Conservation (phyloP, 148 eudicot genomes). For the Simmondsia chinensis region DNA sequence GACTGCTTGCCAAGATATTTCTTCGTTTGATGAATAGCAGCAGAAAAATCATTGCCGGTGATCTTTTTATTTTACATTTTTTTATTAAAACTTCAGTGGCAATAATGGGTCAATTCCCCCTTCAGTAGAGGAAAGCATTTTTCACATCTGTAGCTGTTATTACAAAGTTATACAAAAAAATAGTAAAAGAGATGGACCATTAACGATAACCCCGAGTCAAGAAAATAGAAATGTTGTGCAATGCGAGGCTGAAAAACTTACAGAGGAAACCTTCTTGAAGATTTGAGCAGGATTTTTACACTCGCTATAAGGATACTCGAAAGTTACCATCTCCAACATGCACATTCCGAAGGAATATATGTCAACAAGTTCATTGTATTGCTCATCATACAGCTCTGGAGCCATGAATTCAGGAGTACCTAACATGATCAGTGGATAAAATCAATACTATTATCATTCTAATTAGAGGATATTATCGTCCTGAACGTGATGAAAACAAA, state of each 20-base stretch:
- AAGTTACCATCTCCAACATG: slow-evolving; percentile 79
- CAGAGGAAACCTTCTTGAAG: slow-evolving; percentile 64
- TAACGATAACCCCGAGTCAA: too few relatives aligned
- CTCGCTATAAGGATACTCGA: slow-evolving; percentile 80
- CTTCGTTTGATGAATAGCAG: too few relatives aligned
- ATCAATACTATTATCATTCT: slow-evolving; percentile 9
- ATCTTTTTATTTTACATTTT: too few relatives aligned
- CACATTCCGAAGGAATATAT: slow-evolving; percentile 94
- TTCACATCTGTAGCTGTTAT: too few relatives aligned
- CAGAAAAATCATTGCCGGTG: too few relatives aligned
- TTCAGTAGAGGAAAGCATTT: too few relatives aligned
- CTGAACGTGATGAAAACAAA: background rate
- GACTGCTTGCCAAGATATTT: too few relatives aligned
- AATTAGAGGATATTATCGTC: too few relatives aligned
- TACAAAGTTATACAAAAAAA: too few relatives aligned
- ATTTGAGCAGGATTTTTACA: slow-evolving; percentile 91
- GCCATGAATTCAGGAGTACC: slow-evolving; percentile 98
- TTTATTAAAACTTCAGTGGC: too few relatives aligned
- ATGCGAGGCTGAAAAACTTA: slow-evolving; percentile 23
- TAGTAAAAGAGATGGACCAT: too few relatives aligned
- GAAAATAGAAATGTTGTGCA: background rate
- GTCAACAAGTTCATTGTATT: slow-evolving; percentile 80
- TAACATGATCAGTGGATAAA: slow-evolving; percentile 8
- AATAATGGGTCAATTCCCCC: too few relatives aligned
- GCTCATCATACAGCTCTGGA: slow-evolving; percentile 88